These are phyloP conservation scores for Truncatella angustata DNA, from an alignment of 2,329 filamentous ascomycete genomes.

Conservation along the genomic window DNA sequence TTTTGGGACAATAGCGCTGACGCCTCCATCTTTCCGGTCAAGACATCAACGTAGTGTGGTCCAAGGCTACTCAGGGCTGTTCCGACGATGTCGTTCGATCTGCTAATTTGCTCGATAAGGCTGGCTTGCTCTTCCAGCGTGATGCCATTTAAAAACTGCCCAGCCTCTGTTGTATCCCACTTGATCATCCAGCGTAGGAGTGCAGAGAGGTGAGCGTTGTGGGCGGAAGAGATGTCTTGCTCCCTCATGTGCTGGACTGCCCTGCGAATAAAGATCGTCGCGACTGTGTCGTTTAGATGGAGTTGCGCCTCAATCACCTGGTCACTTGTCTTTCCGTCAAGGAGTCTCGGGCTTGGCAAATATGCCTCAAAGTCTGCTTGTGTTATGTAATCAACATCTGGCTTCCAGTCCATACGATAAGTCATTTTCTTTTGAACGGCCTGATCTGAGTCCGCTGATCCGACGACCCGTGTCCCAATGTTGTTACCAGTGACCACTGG, in stretches of 20 bases:
- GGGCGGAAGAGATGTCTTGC: constrained; percentile 1
- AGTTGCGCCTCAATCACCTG: background rate
- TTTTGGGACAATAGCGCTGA: constrained; percentile 4
- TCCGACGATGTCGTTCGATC: constrained; percentile 8
- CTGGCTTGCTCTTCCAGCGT: constrained; percentile 8
- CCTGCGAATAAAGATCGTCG: constrained; percentile 12
- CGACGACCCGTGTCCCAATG: constrained; percentile 6
- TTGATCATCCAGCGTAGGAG: constrained; percentile 13
- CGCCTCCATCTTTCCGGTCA: background rate
- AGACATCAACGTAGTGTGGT: constrained; percentile 6
- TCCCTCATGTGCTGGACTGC: background rate
- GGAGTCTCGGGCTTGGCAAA: background rate
- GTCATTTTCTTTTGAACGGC: constrained; percentile 10
- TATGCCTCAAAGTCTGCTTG: constrained; percentile 3
- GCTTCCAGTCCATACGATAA: constrained; percentile 12
- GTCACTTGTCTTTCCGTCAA: background rate
- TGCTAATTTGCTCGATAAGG: constrained; percentile 9
- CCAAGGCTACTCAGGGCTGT: constrained; percentile 4
- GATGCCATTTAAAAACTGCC: background rate
- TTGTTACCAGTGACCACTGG: constrained; percentile 7
- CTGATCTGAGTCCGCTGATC: background rate
- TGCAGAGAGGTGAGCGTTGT: constrained; percentile 8
- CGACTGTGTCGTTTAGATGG: constrained; percentile 10
- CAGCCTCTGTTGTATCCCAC: constrained; percentile 1
- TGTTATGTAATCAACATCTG: constrained; percentile 10